phyloP scores from a whole-genome alignment of 2,329 filamentous ascomycete species.

The Aureobasidium melanogenum region DNA sequence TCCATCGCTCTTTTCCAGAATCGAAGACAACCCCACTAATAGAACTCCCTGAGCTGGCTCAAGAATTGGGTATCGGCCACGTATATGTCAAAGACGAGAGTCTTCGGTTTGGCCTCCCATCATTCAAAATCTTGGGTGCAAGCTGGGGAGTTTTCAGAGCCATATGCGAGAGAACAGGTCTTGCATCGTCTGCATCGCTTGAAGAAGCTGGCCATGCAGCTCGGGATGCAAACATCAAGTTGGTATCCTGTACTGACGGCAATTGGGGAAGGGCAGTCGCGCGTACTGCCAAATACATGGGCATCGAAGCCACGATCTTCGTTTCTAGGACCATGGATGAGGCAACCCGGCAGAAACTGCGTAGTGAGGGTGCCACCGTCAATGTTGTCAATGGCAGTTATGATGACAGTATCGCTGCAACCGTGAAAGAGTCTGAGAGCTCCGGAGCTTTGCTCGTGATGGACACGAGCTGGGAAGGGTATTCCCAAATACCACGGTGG shows the following conservation, averaged over 20 bases:
- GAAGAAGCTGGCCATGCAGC: neutral
- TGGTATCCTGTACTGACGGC: conserved; percentile 63
- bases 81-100: conserved; percentile 66
- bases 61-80: conserved; percentile 46
- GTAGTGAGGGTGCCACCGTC: conserved; percentile 54
- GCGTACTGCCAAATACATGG: conserved; percentile 54
- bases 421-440: conserved; percentile 36
- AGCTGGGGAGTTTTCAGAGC: conserved; percentile 62
- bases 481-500: conserved; percentile 59
- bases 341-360: conserved; percentile 47
- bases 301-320: conserved; percentile 48
- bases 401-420: conserved; percentile 50
- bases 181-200: neutral
- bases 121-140: conserved; percentile 75
- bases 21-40: conserved; percentile 47
- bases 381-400: conserved; percentile 49
- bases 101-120: conserved; percentile 56
- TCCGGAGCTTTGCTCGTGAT: conserved; percentile 50
- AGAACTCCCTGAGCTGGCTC: conserved; percentile 45
- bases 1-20: conserved; percentile 42
- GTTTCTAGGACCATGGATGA: conserved; percentile 53
- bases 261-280: conserved; percentile 70
- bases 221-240: conserved; percentile 26
- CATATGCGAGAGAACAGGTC: conserved; percentile 23
- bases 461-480: conserved; percentile 59